A percentile compares a stretch with the other conserved stretches of the same genome.
phyloP scores from a whole-genome alignment of 2,329 filamentous ascomycete genomes.

The Aureobasidium sp. region DNA sequence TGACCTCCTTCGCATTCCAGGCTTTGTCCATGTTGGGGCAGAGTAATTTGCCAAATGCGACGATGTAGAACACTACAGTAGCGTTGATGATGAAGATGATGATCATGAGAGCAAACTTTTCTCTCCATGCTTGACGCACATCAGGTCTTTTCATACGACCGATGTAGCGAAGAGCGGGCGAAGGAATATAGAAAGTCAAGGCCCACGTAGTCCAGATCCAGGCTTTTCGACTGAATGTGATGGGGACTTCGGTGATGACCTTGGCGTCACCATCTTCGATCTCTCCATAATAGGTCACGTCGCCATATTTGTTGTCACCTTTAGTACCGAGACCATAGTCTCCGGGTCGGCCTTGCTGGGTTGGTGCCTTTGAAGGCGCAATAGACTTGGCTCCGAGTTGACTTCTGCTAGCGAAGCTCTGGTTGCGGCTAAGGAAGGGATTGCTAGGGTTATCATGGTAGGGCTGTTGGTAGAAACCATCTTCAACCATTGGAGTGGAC shows the following conservation, averaged over 20 bases:
- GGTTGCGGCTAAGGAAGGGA: constrained; percentile 40
- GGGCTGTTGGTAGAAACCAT: constrained; percentile 60
- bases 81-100: constrained; percentile 78
- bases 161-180: constrained; percentile 67
- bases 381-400: constrained; percentile 34
- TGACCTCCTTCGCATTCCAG: constrained; percentile 67
- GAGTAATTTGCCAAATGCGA: constrained; percentile 73
- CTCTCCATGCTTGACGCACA: constrained; percentile 94
- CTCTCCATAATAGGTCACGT: constrained; percentile 63
- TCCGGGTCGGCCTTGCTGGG: constrained; percentile 54
- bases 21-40: constrained; percentile 91
- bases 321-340: constrained; percentile 87
- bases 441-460: constrained; percentile 43
- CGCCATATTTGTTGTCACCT: constrained; percentile 69
- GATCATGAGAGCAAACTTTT: constrained; percentile 78
- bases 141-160: constrained; percentile 97
- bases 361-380: constrained; percentile 51
- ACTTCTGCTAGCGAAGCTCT: constrained; percentile 41
- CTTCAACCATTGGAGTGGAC: constrained; percentile 44
- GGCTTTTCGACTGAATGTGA: constrained; percentile 57
- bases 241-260: constrained; percentile 62
- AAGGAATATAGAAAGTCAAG: constrained; percentile 91
- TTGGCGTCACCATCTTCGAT: constrained; percentile 73
- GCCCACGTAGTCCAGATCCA: constrained; percentile 84
- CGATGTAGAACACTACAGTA: constrained; percentile 83